Conservation (phyloP, 2,329 filamentous ascomycete species). For the Penicillium sp. region DNA sequence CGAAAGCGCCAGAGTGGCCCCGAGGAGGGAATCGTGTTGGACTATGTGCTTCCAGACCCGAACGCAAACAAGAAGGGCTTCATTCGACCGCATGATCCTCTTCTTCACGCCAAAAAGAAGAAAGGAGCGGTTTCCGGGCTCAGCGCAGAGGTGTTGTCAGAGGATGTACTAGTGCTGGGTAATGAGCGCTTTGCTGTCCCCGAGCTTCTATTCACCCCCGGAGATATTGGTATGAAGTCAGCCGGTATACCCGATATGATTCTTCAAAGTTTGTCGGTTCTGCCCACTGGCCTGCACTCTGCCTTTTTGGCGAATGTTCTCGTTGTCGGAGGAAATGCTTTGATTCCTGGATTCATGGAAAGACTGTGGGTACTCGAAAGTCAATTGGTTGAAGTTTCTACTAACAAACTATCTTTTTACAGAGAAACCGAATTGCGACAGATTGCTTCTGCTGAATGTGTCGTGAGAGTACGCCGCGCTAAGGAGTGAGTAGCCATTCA, state of each 20-base stretch:
- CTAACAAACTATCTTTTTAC: slow-evolving; percentile 20
- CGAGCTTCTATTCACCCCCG: slow-evolving; percentile 83
- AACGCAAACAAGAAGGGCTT: slow-evolving; percentile 64
- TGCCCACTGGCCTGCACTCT: slow-evolving; percentile 83
- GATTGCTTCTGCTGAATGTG: slow-evolving; percentile 72
- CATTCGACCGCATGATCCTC: slow-evolving; percentile 74
- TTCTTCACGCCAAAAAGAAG: slow-evolving; percentile 55
- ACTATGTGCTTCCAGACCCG: slow-evolving; percentile 89
- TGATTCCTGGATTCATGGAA: slow-evolving; percentile 77
- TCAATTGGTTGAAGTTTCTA: background rate
- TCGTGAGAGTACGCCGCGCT: slow-evolving; percentile 70
- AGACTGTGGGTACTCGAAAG: slow-evolving; percentile 56
- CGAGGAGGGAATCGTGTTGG: slow-evolving; percentile 64
- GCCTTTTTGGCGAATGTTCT: slow-evolving; percentile 82
- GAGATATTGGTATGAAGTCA: slow-evolving; percentile 80
- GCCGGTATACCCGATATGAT: slow-evolving; percentile 81
- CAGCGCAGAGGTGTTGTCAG: slow-evolving; percentile 52
- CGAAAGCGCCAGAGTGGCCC: slow-evolving; percentile 40
- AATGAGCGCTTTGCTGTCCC: slow-evolving; percentile 92
- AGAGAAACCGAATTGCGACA: slow-evolving; percentile 68
- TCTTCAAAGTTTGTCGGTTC: slow-evolving; percentile 69
- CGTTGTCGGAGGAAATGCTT: slow-evolving; percentile 81
- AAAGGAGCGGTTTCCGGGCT: slow-evolving; percentile 50
- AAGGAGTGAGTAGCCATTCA: slow-evolving; percentile 51
- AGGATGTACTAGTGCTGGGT: slow-evolving; percentile 81